These are phyloP conservation scores for Candida silvicultrix DNA, from an alignment of 805 yeast species.

Conservation along the genomic window DNA sequence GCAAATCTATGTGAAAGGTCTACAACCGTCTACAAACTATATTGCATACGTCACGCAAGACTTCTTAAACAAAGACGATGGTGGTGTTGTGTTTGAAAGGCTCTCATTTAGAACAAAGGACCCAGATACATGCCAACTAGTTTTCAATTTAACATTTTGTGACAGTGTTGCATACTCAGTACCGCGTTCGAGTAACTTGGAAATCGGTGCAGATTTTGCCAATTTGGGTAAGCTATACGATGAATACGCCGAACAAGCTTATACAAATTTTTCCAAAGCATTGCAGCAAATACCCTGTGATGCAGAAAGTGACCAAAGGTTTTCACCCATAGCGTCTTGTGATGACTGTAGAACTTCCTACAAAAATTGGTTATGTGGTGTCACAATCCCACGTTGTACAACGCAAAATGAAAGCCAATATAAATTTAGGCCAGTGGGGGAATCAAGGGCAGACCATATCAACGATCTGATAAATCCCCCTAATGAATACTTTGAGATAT, in stretches of 20 bases:
- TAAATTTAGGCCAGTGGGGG: constrained; percentile 35
- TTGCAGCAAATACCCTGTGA: constrained; percentile 75
- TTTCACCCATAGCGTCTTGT: constrained; percentile 72
- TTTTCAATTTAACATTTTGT: constrained; percentile 75
- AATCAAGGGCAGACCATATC: constrained; percentile 57
- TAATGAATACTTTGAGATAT: constrained; percentile 61
- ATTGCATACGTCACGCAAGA: constrained; percentile 57
- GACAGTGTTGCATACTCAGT: constrained; percentile 80
- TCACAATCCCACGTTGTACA: constrained; percentile 82
- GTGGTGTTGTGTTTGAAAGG: constrained; percentile 59
- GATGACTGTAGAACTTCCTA: constrained; percentile 66
- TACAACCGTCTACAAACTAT: constrained; percentile 57
- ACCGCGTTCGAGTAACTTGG: constrained; percentile 43
- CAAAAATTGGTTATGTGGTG: constrained; percentile 84
- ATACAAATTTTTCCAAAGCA: constrained; percentile 65
- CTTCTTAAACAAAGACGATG: constrained; percentile 33
- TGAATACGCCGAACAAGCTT: constrained; percentile 46
- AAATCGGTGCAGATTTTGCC: constrained; percentile 23
- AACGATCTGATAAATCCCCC: constrained; percentile 49
- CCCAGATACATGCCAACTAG: constrained; percentile 58
- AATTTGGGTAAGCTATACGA: constrained; percentile 52
- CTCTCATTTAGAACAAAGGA: constrained; percentile 52
- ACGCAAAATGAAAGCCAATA: constrained; percentile 40
- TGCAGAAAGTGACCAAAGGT: constrained; percentile 54
- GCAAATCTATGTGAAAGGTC: constrained; percentile 54